Evolutionary conservation across 345 rosid genomes (phyloP).

Genomic region (Sisymbrium altissimum): DNA sequence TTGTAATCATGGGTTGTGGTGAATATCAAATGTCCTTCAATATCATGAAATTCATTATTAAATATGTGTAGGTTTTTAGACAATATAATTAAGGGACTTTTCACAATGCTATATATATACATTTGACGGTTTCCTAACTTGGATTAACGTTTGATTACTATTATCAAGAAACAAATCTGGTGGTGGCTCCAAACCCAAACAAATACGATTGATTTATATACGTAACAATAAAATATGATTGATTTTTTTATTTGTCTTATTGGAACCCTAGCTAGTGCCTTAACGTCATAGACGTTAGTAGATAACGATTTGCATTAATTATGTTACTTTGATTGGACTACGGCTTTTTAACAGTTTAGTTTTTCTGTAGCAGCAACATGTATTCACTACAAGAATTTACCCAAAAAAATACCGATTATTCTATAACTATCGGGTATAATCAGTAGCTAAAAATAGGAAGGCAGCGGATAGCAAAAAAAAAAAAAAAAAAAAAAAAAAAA

Average conservation of each 20-base stretch:
- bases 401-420: no score
- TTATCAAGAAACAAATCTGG: not conserved
- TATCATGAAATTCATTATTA: not conserved
- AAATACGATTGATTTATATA: conserved; percentile 1
- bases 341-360: not conserved
- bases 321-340: not conserved
- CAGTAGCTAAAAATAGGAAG: no score
- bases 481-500: no score
- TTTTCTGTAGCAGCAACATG: not conserved
- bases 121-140: conserved; percentile 15
- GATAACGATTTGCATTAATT: not conserved
- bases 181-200: conserved; percentile 12
- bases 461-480: no score
- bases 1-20: not conserved
- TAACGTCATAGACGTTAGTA: not conserved
- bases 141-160: not conserved
- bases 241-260: not conserved
- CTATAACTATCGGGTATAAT: no score
- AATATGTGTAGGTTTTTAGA: not conserved
- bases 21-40: not conserved
- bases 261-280: conserved; percentile 17
- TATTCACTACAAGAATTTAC: no score
- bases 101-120: not conserved
- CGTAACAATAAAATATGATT: not conserved
- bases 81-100: not conserved